Evolutionary conservation across 2,329 filamentous ascomycete species (phyloP), one percentile per base, ranked within the genome.

Genomic region (Pseudogymnoascus sp.): DNA sequence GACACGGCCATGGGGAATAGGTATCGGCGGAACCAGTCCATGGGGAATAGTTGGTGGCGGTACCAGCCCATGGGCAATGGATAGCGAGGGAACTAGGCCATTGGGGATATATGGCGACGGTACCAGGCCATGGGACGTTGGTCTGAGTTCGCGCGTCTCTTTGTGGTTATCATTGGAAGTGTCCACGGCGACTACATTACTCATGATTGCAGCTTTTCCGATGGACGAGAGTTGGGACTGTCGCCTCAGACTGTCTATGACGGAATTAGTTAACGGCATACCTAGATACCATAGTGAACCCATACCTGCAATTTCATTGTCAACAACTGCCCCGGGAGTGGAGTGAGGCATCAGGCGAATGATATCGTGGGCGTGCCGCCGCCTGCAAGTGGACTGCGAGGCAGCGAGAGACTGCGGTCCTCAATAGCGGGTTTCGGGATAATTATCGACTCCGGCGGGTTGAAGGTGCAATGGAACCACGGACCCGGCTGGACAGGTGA

Each of bases 111-210:
- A 57, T 16, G 26, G n/a, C 12, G 47, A 26, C 26, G 47, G 51
- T 18, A 47, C 14, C 37, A 4, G 60, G 64, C 14, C 60, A 65
- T 34, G 69, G 67, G 10, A 63, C 21, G 18, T 40, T 67, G 23
- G 65, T 71, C 6, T 67, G 69, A 18, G 34, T 34, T 57, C 51
- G 51, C 51, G 29, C 3, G 29, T 11, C 63, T 66, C 16, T 59
- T 65, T 37, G 67, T 68, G 14, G 70, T 69, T 7, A 70, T 72
- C 51, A 66, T 70, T 14, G 65, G 70, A 31, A 69, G 71, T 26
- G 69, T 72, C 47, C 70, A 73, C 61, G 67, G 71, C 1, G 69
- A 73, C 60, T 68, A 71, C 11, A 62, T 72, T 47, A 69, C 68
- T 42, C 67, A 57, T 57, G 34, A 61, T 61, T 26, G 59, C 59